Evolutionary conservation across 2,329 filamentous ascomycete species (phyloP).

Genomic region (Claviceps africana): DNA sequence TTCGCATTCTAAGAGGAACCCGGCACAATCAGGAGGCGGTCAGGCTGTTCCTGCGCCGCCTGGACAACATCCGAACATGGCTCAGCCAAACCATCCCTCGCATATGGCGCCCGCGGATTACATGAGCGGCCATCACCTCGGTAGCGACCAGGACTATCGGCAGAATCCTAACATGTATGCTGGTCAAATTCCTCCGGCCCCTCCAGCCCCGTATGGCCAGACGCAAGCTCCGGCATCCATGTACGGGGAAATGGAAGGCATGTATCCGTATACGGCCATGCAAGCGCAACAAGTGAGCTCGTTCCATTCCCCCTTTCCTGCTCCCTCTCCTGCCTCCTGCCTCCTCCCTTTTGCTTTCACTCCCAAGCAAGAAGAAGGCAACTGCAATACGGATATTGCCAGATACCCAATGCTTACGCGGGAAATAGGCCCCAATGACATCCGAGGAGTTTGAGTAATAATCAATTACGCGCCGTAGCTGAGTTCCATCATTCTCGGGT

Average conservation of each 20-base stretch:
- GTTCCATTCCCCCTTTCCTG: background rate
- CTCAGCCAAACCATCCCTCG: slow-evolving; percentile 39
- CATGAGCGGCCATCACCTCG: slow-evolving; percentile 48
- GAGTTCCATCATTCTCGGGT: no score
- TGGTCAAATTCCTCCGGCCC: slow-evolving; percentile 61
- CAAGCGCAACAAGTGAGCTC: slow-evolving; percentile 66
- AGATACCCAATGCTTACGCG: background rate
- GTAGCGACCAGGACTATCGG: slow-evolving; percentile 65
- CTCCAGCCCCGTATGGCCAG: slow-evolving; percentile 60
- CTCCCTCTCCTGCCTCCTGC: background rate
- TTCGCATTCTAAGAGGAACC: slow-evolving; percentile 65
- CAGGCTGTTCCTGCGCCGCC: slow-evolving; percentile 35
- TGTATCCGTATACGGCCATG: slow-evolving; percentile 75
- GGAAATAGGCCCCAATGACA: slow-evolving; percentile 27
- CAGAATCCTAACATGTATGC: slow-evolving; percentile 69
- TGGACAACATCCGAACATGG: slow-evolving; percentile 34
- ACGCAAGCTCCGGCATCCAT: slow-evolving; percentile 53
- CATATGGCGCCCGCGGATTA: slow-evolving; percentile 51
- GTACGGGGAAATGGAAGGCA: slow-evolving; percentile 68
- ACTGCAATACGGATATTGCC: background rate
- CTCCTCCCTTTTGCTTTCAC: background rate
- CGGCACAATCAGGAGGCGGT: slow-evolving; percentile 32
- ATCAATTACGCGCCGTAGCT: background rate
- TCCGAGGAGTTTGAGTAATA: slow-evolving; percentile 32
- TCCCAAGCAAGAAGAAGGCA: background rate